Evolutionary conservation across 352 stramenopile genomes (phyloP).

Genomic region (Globisporangium viniferum): DNA sequence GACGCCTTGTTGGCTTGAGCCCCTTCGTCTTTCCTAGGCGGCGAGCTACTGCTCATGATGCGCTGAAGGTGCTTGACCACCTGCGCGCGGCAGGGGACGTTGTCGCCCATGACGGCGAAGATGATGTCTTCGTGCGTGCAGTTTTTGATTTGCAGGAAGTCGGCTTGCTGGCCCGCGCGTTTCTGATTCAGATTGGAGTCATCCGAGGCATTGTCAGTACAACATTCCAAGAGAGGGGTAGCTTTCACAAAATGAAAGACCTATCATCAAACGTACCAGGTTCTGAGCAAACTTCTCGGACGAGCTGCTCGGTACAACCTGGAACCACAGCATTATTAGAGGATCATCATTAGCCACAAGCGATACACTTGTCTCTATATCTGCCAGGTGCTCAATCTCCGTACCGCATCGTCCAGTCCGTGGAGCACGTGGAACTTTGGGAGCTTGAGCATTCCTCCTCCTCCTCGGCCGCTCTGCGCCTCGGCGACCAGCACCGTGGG

Average conservation of each 20-base stretch:
- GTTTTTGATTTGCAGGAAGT: slow-evolving; percentile 40
- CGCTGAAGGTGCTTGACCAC: slow-evolving; percentile 38
- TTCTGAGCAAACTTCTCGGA: slow-evolving; percentile 47
- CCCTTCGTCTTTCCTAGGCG: neutral
- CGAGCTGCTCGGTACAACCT: slow-evolving; percentile 58
- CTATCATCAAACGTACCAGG: slow-evolving; percentile 31
- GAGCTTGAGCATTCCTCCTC: slow-evolving; percentile 34
- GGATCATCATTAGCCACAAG: neutral
- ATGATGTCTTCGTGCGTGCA: slow-evolving; percentile 67
- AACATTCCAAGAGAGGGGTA: neutral
- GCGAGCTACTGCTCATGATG: slow-evolving; percentile 24
- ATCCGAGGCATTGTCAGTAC: neutral
- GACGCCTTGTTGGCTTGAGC: neutral
- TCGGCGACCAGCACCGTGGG: slow-evolving; percentile 38
- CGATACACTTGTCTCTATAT: neutral
- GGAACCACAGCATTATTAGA: neutral
- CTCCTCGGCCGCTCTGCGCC: slow-evolving; percentile 6
- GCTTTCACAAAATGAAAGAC: neutral
- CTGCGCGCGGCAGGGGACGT: slow-evolving; percentile 35
- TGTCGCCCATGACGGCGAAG: slow-evolving; percentile 70
- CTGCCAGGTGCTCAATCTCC: neutral
- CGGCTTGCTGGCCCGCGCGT: slow-evolving; percentile 34
- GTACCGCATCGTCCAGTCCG: slow-evolving; percentile 45
- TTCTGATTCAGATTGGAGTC: slow-evolving; percentile 20
- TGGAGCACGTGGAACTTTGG: slow-evolving; percentile 60